Evolutionary conservation across 352 stramenopile genomes (phyloP), one percentile per base, ranked within the genome.

Genomic region (Phytopythium ostracodes): DNA sequence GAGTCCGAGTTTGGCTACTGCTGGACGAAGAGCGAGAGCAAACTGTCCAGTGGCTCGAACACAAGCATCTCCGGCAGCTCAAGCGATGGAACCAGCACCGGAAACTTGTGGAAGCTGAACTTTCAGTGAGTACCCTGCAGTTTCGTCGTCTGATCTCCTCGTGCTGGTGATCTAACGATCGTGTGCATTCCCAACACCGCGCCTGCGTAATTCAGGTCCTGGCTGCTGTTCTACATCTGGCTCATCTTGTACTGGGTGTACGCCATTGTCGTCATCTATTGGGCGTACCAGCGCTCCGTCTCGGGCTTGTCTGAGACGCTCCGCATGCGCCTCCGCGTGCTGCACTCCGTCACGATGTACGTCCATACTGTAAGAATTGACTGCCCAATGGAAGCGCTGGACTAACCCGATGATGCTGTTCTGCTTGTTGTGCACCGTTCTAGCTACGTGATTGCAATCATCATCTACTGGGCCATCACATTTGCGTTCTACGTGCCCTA

Each of bases 361-460:
- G 83, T 84, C 9, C 35, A 14, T 44, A 4, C 27, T 24, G 17
- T 27, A 10, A 12, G 12, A 17, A 7, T 18, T 52, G 7, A 2
- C 31, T 8, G 31, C 42, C 43, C 15, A 15, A 49, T 36, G 4
- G 35, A 18, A 25, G 60, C 47, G n/a, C 22, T 57, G 38, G n/a
- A 50, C 56, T 60, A 22, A 54, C 22, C 20, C 33, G 49, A 47
- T 36, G 1, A 20, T 22, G 64, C 31, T 60, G 43, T 7, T 53
- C 38, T 3, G 22, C 59, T 54, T 9, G 15, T 42, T 2, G 5
- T 11, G 25, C 25, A 15, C 15, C 10, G 24, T 9, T 31, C 29
- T 55, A 93, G 84, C 47, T 94, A 94, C 54, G 86, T 95, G 64
- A 93, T 95, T 40, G 87, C 87, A n/a, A 94, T 96, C 63, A 92